Base-by-base conservation (phyloP, 169 alveolate species). In the Cryptosporidium andersoni region DNA sequence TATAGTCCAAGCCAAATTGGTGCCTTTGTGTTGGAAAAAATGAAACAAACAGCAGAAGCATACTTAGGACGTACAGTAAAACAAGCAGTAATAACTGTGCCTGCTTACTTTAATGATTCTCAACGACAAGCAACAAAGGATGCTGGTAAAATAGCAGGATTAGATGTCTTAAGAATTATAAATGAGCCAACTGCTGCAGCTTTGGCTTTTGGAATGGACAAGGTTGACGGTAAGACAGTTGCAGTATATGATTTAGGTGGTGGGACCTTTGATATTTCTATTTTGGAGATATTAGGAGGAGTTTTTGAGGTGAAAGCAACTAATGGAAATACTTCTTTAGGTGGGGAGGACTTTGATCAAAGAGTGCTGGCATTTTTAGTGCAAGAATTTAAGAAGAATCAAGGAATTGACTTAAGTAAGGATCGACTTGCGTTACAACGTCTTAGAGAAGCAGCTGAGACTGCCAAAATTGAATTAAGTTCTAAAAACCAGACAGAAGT, bases 151-250 rank as follows among this genome's bases (percentile, higher is more conserved):
- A 97, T 97, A 68, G 97, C 99, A 11, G 98, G 98, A 14, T 91
- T 97, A 53, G 96, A 95, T 45, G 99, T 89, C 11, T 82, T 94
- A 80, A 94, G 99, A 80, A 98, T 97, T 88, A 97, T 98, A 85
- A 98, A 98, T 93, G 99, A 98, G 92, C 99, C 99, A 37, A 97
- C 99, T 1, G 99, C 99, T 34, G 99, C 99, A 49, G 99, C 99
- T 1, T 91, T 97, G 82, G 99, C 99, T 11, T 97, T 95, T 90
- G 99, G 99, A 42, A 91, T 97, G 81, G 99, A 98, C 80, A 96
- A 97, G 92, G 96, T 93, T 62, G 98, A 95, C 65, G 94, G 91
- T 52, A 94, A 91, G 97, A 97, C 55, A 92, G 96, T 91, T 81
- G 98, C 95, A 95, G 99, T 91, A 94, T 99, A 88, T 80, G 95